Conservation (phyloP, 2,329 filamentous ascomycete genomes). For the Aureobasidium sp. region DNA sequence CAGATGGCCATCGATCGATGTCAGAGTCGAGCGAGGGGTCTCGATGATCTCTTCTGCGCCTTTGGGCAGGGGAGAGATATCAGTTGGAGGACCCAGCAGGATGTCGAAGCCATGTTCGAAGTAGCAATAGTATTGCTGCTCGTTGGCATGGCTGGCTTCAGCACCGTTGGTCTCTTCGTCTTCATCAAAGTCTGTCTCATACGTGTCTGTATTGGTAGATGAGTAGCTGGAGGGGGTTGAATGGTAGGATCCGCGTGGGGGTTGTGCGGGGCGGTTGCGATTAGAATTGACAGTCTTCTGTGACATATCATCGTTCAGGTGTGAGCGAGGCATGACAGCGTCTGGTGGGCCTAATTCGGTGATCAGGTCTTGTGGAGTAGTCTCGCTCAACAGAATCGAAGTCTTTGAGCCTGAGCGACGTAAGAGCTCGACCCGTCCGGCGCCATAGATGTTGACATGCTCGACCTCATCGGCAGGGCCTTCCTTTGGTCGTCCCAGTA, state of each 20-base stretch:
- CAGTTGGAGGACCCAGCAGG: constrained; percentile 70
- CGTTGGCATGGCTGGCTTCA: constrained; percentile 57
- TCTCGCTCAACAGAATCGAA: constrained; percentile 72
- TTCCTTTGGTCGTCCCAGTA: constrained; percentile 66
- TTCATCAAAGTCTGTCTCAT: constrained; percentile 39
- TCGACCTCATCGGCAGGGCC: constrained; percentile 84
- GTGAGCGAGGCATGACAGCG: constrained; percentile 60
- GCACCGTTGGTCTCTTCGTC: constrained; percentile 43
- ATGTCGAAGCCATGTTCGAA: constrained; percentile 94
- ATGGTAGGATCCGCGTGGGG: constrained; percentile 20
- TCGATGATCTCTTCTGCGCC: constrained; percentile 21
- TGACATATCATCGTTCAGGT: constrained; percentile 1
- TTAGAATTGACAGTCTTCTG: constrained; percentile 9
- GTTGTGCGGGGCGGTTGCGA: constrained; percentile 18
- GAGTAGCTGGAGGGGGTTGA: constrained; percentile 33
- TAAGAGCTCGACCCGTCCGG: constrained; percentile 69
- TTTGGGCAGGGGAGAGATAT: constrained; percentile 17
- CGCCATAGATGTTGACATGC: constrained; percentile 67
- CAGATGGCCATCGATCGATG: constrained; percentile 44
- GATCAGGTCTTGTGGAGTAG: constrained; percentile 84
- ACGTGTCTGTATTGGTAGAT: constrained; percentile 37
- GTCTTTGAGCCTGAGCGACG: constrained; percentile 62
- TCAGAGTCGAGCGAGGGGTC: constrained; percentile 19
- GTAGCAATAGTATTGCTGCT: constrained; percentile 88
- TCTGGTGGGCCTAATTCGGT: constrained; percentile 88